A percentile compares a stretch with the other conserved stretches of the same genome.
These are phyloP conservation scores for Micractinium sp. DNA, from an alignment of 139 green algal genomes.

Conservation along the genomic window DNA sequence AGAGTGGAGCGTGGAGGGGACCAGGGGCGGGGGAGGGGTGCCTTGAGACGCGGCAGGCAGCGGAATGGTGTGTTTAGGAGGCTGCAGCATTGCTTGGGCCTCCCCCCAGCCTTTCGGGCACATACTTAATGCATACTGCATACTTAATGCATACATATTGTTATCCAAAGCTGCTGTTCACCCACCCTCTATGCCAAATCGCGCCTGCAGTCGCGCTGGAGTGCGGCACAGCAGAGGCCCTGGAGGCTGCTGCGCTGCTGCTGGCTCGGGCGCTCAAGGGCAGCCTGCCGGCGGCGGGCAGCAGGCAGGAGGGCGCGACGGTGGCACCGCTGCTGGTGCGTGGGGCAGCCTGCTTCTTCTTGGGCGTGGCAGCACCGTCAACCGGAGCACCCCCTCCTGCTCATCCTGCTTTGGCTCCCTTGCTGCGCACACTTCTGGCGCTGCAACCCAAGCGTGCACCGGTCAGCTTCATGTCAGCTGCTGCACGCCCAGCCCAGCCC, in stretches of 20 bases:
- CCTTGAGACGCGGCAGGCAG: neutral
- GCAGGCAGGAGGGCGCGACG: neutral
- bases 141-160: no score
- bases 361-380: no score
- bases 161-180: no score
- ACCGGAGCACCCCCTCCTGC: no score
- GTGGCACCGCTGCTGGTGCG: conserved; percentile 28
- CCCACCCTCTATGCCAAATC: no score
- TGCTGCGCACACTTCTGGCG: neutral
- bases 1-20: no score
- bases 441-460: no score
- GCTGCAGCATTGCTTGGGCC: neutral
- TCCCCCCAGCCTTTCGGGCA: neutral
- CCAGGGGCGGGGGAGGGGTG: neutral
- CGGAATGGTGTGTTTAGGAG: neutral
- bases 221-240: neutral
- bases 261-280: conserved; percentile 33
- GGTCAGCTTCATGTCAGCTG: neutral
- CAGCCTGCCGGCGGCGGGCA: neutral
- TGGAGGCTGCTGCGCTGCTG: conserved; percentile 25
- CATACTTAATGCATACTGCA: no score
- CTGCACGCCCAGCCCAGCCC: neutral
- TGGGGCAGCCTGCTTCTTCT: neutral
- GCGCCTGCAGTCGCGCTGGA: conserved; percentile 5
- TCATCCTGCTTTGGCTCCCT: no score